These are phyloP conservation scores for Reticulascus tulasneorum DNA, from an alignment of 2,329 filamentous ascomycete genomes.

Conservation along the genomic window DNA sequence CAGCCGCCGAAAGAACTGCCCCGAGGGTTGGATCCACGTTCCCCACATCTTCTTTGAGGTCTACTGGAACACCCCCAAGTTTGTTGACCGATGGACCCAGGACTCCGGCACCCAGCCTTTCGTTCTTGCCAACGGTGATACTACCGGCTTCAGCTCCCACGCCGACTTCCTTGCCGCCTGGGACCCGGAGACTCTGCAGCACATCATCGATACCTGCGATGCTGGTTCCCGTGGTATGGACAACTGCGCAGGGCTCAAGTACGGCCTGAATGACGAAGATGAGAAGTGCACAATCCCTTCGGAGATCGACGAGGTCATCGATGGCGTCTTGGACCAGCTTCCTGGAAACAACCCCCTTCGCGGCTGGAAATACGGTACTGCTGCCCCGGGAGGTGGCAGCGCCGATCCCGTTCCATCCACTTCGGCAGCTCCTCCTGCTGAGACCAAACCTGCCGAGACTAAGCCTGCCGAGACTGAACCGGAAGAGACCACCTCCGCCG, in stretches of 20 bases:
- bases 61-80: slow-evolving; percentile 56
- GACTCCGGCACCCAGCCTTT: slow-evolving; percentile 58
- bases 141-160: slow-evolving; percentile 66
- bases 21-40: slow-evolving; percentile 48
- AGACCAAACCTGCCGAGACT: slow-evolving; percentile 2
- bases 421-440: not conserved
- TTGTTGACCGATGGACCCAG: slow-evolving; percentile 49
- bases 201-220: slow-evolving; percentile 64
- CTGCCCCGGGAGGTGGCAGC: slow-evolving; percentile 2
- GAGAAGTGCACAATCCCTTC: slow-evolving; percentile 48
- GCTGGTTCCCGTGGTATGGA: slow-evolving; percentile 57
- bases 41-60: slow-evolving; percentile 57
- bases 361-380: slow-evolving; percentile 38
- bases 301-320: slow-evolving; percentile 41
- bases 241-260: slow-evolving; percentile 54
- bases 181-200: slow-evolving; percentile 61
- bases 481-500: no score
- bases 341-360: slow-evolving; percentile 54
- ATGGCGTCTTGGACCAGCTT: slow-evolving; percentile 40
- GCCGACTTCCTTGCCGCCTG: slow-evolving; percentile 72
- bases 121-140: slow-evolving; percentile 65
- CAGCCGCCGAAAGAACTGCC: slow-evolving; percentile 51
- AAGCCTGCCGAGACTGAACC: slow-evolving; percentile 1
- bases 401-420: slow-evolving; percentile 6
- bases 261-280: slow-evolving; percentile 45